phyloP scores from a whole-genome alignment of 23 red algal species.

The Chondrus crispus region DNA sequence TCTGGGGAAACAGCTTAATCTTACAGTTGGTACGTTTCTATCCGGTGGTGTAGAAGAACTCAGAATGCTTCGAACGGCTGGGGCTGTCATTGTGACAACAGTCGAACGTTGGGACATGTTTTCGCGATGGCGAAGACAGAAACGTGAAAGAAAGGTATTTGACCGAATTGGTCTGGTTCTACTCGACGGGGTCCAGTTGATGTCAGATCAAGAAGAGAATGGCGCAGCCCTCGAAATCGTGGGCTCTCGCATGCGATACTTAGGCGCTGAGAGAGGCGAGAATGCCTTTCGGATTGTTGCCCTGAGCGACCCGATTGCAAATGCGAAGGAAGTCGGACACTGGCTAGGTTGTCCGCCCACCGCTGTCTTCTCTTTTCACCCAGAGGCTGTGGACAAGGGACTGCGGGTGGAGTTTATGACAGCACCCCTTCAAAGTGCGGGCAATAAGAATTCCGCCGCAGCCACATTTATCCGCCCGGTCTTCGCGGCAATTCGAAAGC shows the following conservation, averaged over 20 bases:
- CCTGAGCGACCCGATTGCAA: conserved; percentile 55
- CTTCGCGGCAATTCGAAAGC: conserved; percentile 45
- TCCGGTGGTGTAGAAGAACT: conserved; percentile 24
- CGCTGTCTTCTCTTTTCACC: conserved; percentile 77
- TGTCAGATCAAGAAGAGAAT: conserved; percentile 5
- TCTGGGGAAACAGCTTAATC: background rate
- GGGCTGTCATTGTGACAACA: conserved; percentile 57
- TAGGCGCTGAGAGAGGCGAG: conserved; percentile 13
- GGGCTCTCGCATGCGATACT: conserved; percentile 55
- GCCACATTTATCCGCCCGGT: conserved; percentile 9
- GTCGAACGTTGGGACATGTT: conserved; percentile 81
- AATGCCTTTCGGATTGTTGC: conserved; percentile 67
- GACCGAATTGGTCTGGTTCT: conserved; percentile 44
- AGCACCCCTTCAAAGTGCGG: background rate
- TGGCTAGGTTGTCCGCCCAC: conserved; percentile 76
- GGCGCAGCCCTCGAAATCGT: conserved; percentile 72
- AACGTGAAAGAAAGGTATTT: conserved; percentile 37
- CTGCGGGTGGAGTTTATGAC: conserved; percentile 44
- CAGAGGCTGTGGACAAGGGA: conserved; percentile 23
- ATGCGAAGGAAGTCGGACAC: conserved; percentile 64
- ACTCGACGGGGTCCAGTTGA: conserved; percentile 77
- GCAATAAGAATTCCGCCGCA: conserved; percentile 13
- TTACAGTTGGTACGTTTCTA: conserved; percentile 9
- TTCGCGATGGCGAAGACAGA: conserved; percentile 78
- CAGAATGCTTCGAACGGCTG: conserved; percentile 4